Conservation (phyloP, 805 yeast species). For the Lipomyces japonicus region DNA sequence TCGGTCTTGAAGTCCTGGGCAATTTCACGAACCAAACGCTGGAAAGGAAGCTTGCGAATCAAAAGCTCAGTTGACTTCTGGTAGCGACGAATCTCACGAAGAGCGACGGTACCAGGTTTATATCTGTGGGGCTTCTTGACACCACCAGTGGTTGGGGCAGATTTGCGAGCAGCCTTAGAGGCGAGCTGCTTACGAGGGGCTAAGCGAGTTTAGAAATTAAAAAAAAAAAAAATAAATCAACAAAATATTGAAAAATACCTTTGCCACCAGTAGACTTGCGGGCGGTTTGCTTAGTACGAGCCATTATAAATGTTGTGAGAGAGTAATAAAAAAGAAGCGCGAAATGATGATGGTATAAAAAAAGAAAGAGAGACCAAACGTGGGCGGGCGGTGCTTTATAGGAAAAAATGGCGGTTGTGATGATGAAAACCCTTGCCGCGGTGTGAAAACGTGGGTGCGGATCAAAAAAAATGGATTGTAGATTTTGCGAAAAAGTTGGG, state of each 20-base stretch:
- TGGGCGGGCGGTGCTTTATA: slow-evolving; percentile 15
- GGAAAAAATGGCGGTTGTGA: slow-evolving; percentile 15
- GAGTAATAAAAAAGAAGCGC: not conserved
- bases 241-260: slow-evolving; percentile 27
- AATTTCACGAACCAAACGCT: slow-evolving; percentile 84
- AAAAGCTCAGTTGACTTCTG: slow-evolving; percentile 83
- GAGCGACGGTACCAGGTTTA: slow-evolving; percentile 93
- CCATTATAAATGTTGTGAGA: slow-evolving; percentile 46
- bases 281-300: slow-evolving; percentile 85
- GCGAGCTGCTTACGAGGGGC: slow-evolving; percentile 92
- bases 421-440: slow-evolving; percentile 18
- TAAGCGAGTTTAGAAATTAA: not conserved
- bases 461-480: not conserved
- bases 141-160: slow-evolving; percentile 80
- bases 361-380: slow-evolving; percentile 4
- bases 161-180: slow-evolving; percentile 85
- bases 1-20: slow-evolving; percentile 85
- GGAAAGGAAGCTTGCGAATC: slow-evolving; percentile 87
- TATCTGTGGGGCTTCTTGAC: slow-evolving; percentile 91
- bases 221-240: not conserved
- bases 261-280: slow-evolving; percentile 90
- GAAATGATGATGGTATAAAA: slow-evolving; percentile 2
- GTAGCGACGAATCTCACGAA: slow-evolving; percentile 88
- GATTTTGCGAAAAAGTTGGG: slow-evolving; percentile 2
- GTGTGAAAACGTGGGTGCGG: not conserved